Evolutionary conservation across 805 yeast species (phyloP).

Genomic region (Lachancea sp.): DNA sequence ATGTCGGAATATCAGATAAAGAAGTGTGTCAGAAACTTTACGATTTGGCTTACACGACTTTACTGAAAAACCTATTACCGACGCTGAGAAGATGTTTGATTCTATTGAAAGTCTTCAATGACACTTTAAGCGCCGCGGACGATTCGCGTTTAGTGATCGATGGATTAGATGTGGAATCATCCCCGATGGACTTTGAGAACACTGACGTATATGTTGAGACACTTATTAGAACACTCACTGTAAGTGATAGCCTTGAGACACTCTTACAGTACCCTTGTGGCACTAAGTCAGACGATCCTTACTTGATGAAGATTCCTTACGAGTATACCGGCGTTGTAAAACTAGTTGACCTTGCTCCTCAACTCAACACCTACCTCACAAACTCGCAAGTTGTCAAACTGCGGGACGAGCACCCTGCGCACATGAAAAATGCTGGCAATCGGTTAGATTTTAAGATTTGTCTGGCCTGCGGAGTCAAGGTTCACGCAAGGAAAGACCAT

Average conservation of each 20-base stretch:
- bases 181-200: not conserved
- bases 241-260: conserved; percentile 4
- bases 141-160: conserved; percentile 21
- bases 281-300: conserved; percentile 9
- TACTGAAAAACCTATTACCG: conserved; percentile 22
- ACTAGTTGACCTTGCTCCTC: conserved; percentile 46
- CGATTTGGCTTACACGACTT: conserved; percentile 15
- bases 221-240: conserved; percentile 15
- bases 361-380: conserved; percentile 36
- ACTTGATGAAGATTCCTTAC: conserved; percentile 18
- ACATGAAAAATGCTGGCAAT: conserved; percentile 24
- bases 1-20: conserved; percentile 10
- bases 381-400: conserved; percentile 25
- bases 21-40: conserved; percentile 11
- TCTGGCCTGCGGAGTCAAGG: conserved; percentile 40
- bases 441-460: conserved; percentile 42
- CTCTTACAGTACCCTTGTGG: conserved; percentile 12
- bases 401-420: conserved; percentile 27
- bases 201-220: conserved; percentile 12
- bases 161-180: conserved; percentile 18
- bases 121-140: conserved; percentile 22
- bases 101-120: conserved; percentile 30
- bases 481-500: conserved; percentile 29
- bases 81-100: conserved; percentile 29
- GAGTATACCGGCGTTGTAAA: conserved; percentile 52